These are phyloP conservation scores for Lecanoromycetidae sp. DNA, from an alignment of 2,329 filamentous ascomycete genomes.

Conservation along the genomic window DNA sequence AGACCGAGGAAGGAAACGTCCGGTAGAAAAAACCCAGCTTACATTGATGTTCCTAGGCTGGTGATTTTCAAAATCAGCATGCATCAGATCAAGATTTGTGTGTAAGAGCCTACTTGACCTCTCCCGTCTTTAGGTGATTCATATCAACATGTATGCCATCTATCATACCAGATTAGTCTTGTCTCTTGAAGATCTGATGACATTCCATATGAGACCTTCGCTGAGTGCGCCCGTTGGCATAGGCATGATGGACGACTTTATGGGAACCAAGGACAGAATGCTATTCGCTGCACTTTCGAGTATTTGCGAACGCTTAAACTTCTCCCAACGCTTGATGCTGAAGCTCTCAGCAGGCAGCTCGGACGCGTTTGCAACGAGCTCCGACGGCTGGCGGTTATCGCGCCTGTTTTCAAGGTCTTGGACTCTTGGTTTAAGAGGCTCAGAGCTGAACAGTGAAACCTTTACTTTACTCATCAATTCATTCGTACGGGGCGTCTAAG, in stretches of 20 bases:
- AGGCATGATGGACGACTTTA: constrained; percentile 5
- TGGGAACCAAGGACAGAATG: background rate
- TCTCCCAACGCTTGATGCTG: no score
- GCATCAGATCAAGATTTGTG: background rate
- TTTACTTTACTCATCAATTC: no score
- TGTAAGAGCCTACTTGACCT: constrained; percentile 71
- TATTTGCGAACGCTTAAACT: no score
- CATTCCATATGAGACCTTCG: constrained; percentile 27
- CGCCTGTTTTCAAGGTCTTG: background rate
- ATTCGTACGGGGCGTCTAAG: no score
- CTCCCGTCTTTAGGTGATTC: constrained; percentile 95
- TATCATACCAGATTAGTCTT: constrained; percentile 29
- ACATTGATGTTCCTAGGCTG: constrained; percentile 96
- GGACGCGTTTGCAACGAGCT: constrained; percentile 10
- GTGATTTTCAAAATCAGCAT: constrained; percentile 13
- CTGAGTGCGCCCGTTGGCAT: constrained; percentile 34
- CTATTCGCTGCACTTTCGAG: background rate
- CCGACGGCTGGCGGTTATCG: constrained; percentile 2
- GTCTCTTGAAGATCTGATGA: background rate
- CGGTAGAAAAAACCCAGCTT: constrained; percentile 33
- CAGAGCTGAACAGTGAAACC: no score
- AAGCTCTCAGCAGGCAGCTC: constrained; percentile 5
- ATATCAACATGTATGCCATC: constrained; percentile 99
- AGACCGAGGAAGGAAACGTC: constrained; percentile 14
- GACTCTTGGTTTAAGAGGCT: no score